phyloP scores from a whole-genome alignment of 768 basidiomycete genomes.

The Suillus bovinus region DNA sequence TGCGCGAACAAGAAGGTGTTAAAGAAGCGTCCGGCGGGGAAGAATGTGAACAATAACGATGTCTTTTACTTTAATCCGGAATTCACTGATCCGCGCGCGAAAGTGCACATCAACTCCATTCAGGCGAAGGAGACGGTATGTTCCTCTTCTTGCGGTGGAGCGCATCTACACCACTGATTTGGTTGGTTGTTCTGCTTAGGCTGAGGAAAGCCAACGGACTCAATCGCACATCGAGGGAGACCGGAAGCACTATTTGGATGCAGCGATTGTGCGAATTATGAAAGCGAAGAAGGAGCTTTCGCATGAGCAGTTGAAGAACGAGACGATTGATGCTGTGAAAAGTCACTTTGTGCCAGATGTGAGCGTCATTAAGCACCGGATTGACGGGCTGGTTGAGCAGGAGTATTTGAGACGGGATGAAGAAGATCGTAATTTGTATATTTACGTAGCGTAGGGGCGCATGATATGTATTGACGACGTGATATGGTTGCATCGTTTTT shows the following conservation, averaged over 20 bases:
- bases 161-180: not conserved
- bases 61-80: constrained; percentile 79
- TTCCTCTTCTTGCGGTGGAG: constrained; percentile 10
- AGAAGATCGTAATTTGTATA: constrained; percentile 66
- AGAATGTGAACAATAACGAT: constrained; percentile 81
- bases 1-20: constrained; percentile 90
- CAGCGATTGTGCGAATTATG: constrained; percentile 97
- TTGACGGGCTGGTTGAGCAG: constrained; percentile 79
- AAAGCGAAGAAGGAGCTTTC: constrained; percentile 86
- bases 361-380: constrained; percentile 79
- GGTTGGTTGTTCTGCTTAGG: constrained; percentile 40
- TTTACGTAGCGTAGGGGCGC: constrained; percentile 72
- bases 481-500: constrained; percentile 61
- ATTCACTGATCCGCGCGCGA: constrained; percentile 76
- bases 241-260: constrained; percentile 83
- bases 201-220: constrained; percentile 83
- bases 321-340: constrained; percentile 85
- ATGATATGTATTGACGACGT: not conserved
- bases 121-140: constrained; percentile 90
- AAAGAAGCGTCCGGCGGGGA: constrained; percentile 74
- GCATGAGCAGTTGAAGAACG: constrained; percentile 77
- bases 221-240: constrained; percentile 86
- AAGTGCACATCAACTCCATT: constrained; percentile 93
- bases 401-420: constrained; percentile 84
- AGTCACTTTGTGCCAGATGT: constrained; percentile 87